A percentile compares a stretch with the other conserved stretches of the same genome.
These are phyloP conservation scores for Termitomyces sp. DNA, from an alignment of 768 basidiomycete species.

Conservation along the genomic window DNA sequence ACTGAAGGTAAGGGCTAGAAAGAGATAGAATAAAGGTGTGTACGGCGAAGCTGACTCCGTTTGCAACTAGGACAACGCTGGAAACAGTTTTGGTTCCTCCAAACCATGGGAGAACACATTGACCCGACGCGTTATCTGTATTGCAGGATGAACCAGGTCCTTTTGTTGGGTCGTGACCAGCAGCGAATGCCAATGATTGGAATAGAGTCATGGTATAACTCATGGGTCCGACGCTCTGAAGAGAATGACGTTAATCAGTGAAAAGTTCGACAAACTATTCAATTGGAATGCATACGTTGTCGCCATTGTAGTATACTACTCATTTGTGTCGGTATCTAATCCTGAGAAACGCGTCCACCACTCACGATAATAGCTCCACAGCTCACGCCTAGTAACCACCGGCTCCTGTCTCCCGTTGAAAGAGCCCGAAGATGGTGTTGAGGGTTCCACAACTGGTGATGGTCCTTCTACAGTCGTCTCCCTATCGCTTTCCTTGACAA, in stretches of 20 bases:
- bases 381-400: conserved; percentile 61
- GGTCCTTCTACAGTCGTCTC: neutral
- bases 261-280: neutral
- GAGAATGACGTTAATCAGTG: conserved; percentile 5
- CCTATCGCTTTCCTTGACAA: neutral
- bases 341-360: conserved; percentile 12
- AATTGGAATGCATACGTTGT: conserved; percentile 46
- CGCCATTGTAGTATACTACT: conserved; percentile 76
- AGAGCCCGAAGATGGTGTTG: neutral
- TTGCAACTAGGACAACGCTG: conserved; percentile 72
- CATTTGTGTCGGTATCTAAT: neutral
- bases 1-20: neutral
- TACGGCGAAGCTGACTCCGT: conserved; percentile 71
- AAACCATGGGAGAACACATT: conserved; percentile 76
- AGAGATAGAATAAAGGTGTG: conserved; percentile 11
- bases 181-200: conserved; percentile 62
- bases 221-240: conserved; percentile 68
- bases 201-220: conserved; percentile 71
- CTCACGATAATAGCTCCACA: conserved; percentile 79
- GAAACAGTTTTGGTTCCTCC: conserved; percentile 68
- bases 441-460: neutral
- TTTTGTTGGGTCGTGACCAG: conserved; percentile 67
- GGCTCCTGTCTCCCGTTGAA: conserved; percentile 36
- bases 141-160: conserved; percentile 70
- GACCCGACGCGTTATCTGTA: conserved; percentile 51